Evolutionary conservation across 2,329 filamentous ascomycete species (phyloP), one percentile per base, ranked within the genome.

Genomic region (Microascus cirrosus): DNA sequence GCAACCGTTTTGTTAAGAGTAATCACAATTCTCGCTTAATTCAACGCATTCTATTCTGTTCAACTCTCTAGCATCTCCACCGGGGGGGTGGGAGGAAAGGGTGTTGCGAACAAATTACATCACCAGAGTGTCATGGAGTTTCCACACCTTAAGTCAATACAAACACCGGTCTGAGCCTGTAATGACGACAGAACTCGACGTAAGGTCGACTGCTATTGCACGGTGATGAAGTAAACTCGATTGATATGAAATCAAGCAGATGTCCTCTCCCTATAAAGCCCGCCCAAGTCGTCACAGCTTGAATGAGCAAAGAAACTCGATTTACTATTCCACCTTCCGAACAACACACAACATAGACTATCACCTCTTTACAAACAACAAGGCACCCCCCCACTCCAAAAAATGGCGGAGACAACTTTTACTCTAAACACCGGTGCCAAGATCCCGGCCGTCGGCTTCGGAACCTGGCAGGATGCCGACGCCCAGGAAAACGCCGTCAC

Each of bases 381-480:
- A 61, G 53, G 80, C 82, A 66, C 86, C 36, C 3, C 36, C n/a
- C 13, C 36, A 42, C 12, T 42, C 13, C 5, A n/a, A 80, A 45
- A 45, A n/a, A 18, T n/a, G 15, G 39, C 39, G 39, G 12, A 42
- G 10, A 45, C 39, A 45, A 80, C 82, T 66, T 86, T 85, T 68
- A 84, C 81, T 63, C 82, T 90, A 70, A 88, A 89, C 74, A 86
- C 84, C 57, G 89, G 89, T 59, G 86, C 81, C 70, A 85, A 89
- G 73, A 94, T 94, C 60, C 87, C 87, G 58, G 85, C 85, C 64
- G 72, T 92, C 63, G 88, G 87, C 61, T 78, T 92, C 53, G 89
- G 89, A 59, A 92, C 89, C 58, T 92, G 88, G 87, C 87, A 90
- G 67, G 89, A 87, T 54, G 70, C 78, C 65, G 84, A 86, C 58